Conservation (phyloP, 495 filamentous ascomycete species). For the Haplographium delicatum region DNA sequence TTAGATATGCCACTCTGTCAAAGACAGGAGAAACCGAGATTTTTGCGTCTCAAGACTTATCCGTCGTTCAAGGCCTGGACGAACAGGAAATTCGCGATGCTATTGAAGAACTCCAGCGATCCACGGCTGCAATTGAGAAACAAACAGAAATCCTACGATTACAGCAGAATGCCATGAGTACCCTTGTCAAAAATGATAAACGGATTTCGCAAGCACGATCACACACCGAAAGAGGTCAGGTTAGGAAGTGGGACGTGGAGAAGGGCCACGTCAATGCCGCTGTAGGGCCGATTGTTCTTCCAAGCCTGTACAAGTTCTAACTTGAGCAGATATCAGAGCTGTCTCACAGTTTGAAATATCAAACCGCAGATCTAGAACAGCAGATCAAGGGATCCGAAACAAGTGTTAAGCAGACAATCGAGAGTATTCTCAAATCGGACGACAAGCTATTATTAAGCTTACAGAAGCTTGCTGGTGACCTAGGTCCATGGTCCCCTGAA, state of each 20-base stretch:
- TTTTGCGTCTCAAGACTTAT: constrained; percentile 32
- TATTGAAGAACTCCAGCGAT: constrained; percentile 40
- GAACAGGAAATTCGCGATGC: constrained; percentile 38
- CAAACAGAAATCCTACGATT: constrained; percentile 38
- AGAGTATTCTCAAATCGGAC: constrained; percentile 35
- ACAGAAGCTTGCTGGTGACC: constrained; percentile 43
- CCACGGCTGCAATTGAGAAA: constrained; percentile 39
- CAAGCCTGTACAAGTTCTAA: background rate
- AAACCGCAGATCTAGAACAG: constrained; percentile 36
- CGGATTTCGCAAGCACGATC: constrained; percentile 26
- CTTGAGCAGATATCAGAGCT: constrained; percentile 34
- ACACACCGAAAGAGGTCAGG: constrained; percentile 26
- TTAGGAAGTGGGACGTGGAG: constrained; percentile 29
- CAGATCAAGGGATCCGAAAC: constrained; percentile 24
- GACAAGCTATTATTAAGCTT: constrained; percentile 43
- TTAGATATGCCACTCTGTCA: constrained; percentile 34
- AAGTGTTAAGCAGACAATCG: constrained; percentile 31
- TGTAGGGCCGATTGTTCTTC: constrained; percentile 18
- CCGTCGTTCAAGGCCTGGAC: constrained; percentile 28
- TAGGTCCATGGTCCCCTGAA: constrained; percentile 34
- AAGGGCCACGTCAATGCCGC: constrained; percentile 27
- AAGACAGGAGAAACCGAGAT: constrained; percentile 32
- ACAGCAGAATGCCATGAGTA: constrained; percentile 38
- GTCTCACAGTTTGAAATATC: constrained; percentile 33
- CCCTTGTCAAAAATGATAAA: constrained; percentile 29